Conservation (phyloP, 208 protist species). For the Acanthamoeba healyi region DNA sequence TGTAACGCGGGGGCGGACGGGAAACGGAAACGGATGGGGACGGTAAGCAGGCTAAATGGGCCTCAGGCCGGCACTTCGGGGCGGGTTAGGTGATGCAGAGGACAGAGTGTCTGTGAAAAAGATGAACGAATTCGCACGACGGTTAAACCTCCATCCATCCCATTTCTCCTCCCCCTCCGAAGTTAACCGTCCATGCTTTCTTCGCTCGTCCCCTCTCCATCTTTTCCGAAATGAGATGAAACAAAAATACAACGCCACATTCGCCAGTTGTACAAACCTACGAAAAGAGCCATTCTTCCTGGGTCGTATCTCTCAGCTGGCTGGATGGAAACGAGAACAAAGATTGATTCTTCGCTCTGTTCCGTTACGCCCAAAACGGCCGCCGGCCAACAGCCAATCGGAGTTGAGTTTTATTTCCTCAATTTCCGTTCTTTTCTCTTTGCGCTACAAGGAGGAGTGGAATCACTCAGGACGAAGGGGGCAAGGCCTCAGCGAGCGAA, state of each 20-base stretch:
- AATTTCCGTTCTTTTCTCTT: not conserved
- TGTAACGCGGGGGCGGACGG: constrained; percentile 33
- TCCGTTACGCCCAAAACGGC: not conserved
- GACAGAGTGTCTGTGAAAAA: not conserved
- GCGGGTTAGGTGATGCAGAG: not conserved
- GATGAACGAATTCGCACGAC: not conserved
- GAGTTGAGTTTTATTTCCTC: not conserved
- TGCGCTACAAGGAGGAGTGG: not conserved
- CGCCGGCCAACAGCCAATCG: not conserved
- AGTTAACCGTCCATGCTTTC: not conserved
- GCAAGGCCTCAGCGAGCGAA: too few species aligned
- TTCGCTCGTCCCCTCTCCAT: too few species aligned
- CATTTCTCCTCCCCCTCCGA: not conserved
- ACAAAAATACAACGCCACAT: too few species aligned
- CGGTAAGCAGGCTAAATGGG: constrained; percentile 51
- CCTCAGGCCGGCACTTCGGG: constrained; percentile 49
- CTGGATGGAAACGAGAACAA: not conserved
- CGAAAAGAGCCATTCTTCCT: constrained; percentile 53
- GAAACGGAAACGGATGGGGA: constrained; percentile 30
- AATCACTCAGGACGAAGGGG: not conserved
- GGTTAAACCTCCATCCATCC: not conserved
- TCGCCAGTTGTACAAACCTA: constrained; percentile 69
- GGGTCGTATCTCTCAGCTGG: not conserved
- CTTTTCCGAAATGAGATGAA: too few species aligned
- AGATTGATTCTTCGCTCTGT: not conserved